These are phyloP conservation scores for Aspergillus intermedius DNA, from an alignment of 2,329 filamentous ascomycete species.

Conservation along the genomic window DNA sequence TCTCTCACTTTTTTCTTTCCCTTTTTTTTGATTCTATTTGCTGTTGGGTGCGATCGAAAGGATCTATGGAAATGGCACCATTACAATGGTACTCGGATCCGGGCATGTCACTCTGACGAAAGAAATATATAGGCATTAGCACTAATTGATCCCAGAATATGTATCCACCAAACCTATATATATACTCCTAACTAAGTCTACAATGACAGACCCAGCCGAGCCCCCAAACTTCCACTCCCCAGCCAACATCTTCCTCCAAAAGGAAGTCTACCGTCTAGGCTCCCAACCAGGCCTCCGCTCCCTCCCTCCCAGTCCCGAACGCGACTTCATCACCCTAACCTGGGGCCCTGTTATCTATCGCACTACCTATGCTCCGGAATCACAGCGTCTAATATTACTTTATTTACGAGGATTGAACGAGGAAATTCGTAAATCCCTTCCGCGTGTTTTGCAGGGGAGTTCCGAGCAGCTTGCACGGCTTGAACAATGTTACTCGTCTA, in stretches of 20 bases:
- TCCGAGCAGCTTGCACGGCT: slow-evolving; percentile 13
- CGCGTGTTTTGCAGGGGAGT: slow-evolving; percentile 14
- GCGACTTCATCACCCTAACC: slow-evolving; percentile 23
- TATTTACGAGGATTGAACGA: slow-evolving; percentile 49
- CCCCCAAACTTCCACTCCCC: slow-evolving; percentile 9
- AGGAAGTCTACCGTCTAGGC: slow-evolving; percentile 22
- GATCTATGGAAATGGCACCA: too few relatives aligned
- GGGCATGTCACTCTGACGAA: background rate
- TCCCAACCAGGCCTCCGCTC: slow-evolving; percentile 19
- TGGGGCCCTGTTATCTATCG: slow-evolving; percentile 26
- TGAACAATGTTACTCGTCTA: slow-evolving; percentile 19
- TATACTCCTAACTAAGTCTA: background rate
- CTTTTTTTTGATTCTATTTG: slow-evolving; percentile 1
- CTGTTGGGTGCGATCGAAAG: background rate
- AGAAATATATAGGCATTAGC: background rate
- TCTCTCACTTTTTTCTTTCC: slow-evolving; percentile 8
- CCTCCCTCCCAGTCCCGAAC: slow-evolving; percentile 18
- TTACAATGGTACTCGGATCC: too few relatives aligned
- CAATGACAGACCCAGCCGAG: background rate
- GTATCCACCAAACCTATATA: background rate
- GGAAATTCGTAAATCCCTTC: slow-evolving; percentile 41
- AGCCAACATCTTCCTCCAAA: slow-evolving; percentile 19
- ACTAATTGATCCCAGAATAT: background rate
- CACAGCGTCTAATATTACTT: slow-evolving; percentile 48
- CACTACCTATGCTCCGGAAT: slow-evolving; percentile 21